Evolutionary conservation across 1,284 basidiomycete genomes (phyloP).

Genomic region (Tremellales sp.): DNA sequence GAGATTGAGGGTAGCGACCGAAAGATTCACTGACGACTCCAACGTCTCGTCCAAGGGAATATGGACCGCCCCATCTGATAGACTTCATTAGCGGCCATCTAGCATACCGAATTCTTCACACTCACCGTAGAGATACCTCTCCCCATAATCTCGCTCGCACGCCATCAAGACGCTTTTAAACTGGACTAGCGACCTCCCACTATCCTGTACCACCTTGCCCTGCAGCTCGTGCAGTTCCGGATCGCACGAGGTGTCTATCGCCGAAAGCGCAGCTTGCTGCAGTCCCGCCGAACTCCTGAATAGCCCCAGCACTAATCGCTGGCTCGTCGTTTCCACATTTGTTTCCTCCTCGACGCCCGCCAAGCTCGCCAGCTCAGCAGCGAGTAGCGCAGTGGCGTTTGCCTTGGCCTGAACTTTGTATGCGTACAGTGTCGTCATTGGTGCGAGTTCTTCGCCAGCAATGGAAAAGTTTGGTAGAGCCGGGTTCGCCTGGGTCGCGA

Average conservation of each 20-base stretch:
- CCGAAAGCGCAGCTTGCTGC: constrained; percentile 30
- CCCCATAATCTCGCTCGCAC: constrained; percentile 72
- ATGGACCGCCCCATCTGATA: constrained; percentile 24
- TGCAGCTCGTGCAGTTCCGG: constrained; percentile 40
- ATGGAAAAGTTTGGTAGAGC: constrained; percentile 34
- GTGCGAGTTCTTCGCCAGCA: constrained; percentile 33
- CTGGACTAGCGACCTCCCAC: constrained; percentile 38
- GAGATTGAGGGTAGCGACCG: constrained; percentile 48
- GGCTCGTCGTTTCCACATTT: constrained; percentile 29
- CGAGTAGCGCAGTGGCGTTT: constrained; percentile 33
- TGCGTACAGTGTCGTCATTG: constrained; percentile 55
- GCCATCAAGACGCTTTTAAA: constrained; percentile 62
- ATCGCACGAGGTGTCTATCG: constrained; percentile 32
- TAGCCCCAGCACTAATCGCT: constrained; percentile 31
- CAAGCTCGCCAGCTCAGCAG: constrained; percentile 31
- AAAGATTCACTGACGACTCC: constrained; percentile 47
- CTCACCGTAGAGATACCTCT: constrained; percentile 65
- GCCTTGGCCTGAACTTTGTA: constrained; percentile 53
- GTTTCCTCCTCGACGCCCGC: constrained; percentile 23
- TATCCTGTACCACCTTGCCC: constrained; percentile 17
- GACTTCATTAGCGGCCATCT: constrained; percentile 17
- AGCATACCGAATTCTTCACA: neutral
- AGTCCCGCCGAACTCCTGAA: constrained; percentile 41
- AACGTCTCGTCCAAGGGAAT: constrained; percentile 41
- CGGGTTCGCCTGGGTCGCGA: constrained; percentile 33